phyloP scores from a whole-genome alignment of 2,329 filamentous ascomycete genomes.

The Geosmithia morbida region DNA sequence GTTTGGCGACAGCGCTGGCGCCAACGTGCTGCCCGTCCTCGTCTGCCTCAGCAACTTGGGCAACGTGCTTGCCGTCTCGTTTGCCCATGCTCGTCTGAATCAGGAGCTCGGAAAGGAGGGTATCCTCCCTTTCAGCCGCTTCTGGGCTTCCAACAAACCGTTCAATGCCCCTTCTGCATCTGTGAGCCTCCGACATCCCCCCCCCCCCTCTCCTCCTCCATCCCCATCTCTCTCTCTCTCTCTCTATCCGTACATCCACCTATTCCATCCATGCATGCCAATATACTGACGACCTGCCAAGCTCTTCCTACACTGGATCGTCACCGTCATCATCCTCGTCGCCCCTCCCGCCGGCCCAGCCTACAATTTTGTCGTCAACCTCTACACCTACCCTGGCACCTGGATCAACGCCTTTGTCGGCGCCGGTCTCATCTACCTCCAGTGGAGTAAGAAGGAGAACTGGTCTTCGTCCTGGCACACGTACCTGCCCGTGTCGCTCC shows the following conservation, averaged over 20 bases:
- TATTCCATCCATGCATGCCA: no score
- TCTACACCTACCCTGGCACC: constrained; percentile 36
- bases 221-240: no score
- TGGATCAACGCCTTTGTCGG: constrained; percentile 40
- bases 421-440: constrained; percentile 35
- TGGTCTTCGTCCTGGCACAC: constrained; percentile 40
- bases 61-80: constrained; percentile 46
- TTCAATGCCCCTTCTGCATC: constrained; percentile 49
- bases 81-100: constrained; percentile 42
- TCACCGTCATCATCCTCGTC: constrained; percentile 50
- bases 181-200: constrained; percentile 13
- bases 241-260: no score
- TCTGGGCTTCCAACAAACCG: constrained; percentile 57
- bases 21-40: constrained; percentile 33
- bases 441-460: constrained; percentile 31
- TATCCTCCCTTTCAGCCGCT: constrained; percentile 46
- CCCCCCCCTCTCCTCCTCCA: not conserved
- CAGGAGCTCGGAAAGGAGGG: constrained; percentile 59
- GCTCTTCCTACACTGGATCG: constrained; percentile 50
- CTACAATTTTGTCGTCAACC: constrained; percentile 51
- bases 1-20: constrained; percentile 40
- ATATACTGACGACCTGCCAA: constrained; percentile 5
- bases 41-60: constrained; percentile 47
- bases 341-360: constrained; percentile 53
- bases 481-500: constrained; percentile 27